Percentiles rank a stretch among this genome's conserved stretches.
Conservation (phyloP, 2,329 filamentous ascomycete species). For the Penicillium sp. region DNA sequence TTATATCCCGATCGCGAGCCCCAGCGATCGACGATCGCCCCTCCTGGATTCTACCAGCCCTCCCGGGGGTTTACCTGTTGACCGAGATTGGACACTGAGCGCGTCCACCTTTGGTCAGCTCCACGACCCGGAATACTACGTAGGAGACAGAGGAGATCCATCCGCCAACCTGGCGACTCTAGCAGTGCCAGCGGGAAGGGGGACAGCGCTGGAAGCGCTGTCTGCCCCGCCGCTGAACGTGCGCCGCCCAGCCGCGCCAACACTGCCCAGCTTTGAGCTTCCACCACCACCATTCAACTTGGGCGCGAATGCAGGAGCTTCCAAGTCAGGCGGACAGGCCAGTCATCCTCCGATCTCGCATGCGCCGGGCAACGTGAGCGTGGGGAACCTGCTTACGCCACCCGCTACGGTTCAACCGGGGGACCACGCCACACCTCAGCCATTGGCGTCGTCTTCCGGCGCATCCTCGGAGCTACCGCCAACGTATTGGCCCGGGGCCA, state of each 20-base stretch:
- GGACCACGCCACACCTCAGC: constrained; percentile 41
- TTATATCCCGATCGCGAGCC: constrained; percentile 26
- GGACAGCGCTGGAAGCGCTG: constrained; percentile 59
- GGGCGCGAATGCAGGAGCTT: constrained; percentile 44
- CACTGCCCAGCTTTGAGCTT: constrained; percentile 66
- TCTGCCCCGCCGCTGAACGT: constrained; percentile 64
- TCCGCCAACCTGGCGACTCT: constrained; percentile 60
- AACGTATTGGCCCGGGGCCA: constrained; percentile 59
- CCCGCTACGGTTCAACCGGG: constrained; percentile 55
- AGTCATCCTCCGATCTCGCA: constrained; percentile 30
- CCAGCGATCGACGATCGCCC: constrained; percentile 41
- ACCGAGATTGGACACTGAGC: constrained; percentile 47
- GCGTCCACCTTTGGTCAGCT: constrained; percentile 29
- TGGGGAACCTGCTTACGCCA: constrained; percentile 61
- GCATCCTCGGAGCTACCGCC: constrained; percentile 46
- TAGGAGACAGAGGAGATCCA: constrained; percentile 39
- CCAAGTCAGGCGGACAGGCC: constrained; percentile 50
- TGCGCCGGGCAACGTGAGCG: constrained; percentile 51
- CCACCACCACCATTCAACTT: constrained; percentile 54
- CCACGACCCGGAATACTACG: constrained; percentile 42
- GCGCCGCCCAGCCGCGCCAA: constrained; percentile 65
- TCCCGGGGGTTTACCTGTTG: constrained; percentile 47
- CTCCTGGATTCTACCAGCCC: constrained; percentile 50
- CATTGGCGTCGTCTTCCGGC: constrained; percentile 53
- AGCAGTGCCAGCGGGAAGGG: constrained; percentile 60